A percentile compares a stretch with the other conserved stretches of the same genome.
phyloP scores from a whole-genome alignment of 306 rosid species.

The Vigna trinervia region DNA sequence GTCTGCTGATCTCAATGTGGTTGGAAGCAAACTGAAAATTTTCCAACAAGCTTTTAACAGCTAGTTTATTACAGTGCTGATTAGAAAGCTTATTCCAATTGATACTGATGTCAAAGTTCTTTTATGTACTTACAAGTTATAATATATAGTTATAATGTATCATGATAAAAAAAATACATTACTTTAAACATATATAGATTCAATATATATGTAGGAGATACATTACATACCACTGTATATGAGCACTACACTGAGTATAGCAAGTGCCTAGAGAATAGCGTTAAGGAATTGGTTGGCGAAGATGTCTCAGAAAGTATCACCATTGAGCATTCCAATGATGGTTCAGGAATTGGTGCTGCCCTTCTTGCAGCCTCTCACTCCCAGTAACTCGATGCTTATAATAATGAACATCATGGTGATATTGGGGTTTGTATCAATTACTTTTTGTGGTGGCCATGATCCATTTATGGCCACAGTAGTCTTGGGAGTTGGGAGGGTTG shows the following conservation, averaged over 20 bases:
- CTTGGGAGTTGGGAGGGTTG: conserved; percentile 32
- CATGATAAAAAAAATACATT: background rate
- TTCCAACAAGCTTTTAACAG: background rate
- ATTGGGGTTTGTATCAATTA: conserved; percentile 34
- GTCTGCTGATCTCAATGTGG: conserved; percentile 76
- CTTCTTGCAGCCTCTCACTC: conserved; percentile 90
- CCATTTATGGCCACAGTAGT: conserved; percentile 20
- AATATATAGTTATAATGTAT: background rate
- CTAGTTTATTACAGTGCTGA: background rate
- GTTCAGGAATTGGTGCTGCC: conserved; percentile 95
- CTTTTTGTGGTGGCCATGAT: conserved; percentile 36
- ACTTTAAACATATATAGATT: background rate
- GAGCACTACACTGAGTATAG: conserved; percentile 84
- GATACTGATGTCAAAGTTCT: conserved; percentile 7
- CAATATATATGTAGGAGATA: background rate
- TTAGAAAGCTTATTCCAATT: conserved; percentile 21
- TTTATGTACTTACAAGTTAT: background rate
- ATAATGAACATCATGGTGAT: conserved; percentile 14
- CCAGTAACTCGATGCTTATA: conserved; percentile 57
- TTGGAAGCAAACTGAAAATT: conserved; percentile 63
- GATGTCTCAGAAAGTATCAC: conserved; percentile 52
- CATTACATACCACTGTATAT: conserved; percentile 26
- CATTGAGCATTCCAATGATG: conserved; percentile 75
- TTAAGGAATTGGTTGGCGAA: conserved; percentile 70
- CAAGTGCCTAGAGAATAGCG: conserved; percentile 72